Conservation (phyloP, 2,329 filamentous ascomycete genomes). For the Hypoxylon sp. region DNA sequence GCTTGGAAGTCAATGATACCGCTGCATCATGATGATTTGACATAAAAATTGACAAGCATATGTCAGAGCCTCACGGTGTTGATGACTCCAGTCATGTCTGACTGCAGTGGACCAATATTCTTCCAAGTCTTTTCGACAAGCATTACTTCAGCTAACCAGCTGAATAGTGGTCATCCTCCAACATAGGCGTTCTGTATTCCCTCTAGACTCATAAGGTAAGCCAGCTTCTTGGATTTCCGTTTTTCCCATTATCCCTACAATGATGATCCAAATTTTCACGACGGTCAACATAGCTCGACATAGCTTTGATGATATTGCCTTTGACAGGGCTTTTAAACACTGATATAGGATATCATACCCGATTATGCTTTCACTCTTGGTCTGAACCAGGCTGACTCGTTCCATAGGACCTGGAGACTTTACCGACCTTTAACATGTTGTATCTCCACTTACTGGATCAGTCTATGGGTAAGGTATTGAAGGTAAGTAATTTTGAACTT, state of each 20-base stretch:
- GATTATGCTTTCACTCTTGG: background rate
- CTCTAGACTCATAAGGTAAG: conserved; percentile 33
- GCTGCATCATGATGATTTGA: conserved; percentile 82
- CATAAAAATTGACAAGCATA: conserved; percentile 95
- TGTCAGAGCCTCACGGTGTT: conserved; percentile 82
- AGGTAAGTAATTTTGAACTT: background rate
- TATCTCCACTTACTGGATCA: background rate
- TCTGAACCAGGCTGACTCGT: conserved; percentile 32
- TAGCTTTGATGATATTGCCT: conserved; percentile 84
- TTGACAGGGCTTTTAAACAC: conserved; percentile 75
- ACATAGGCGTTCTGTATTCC: background rate
- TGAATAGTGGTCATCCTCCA: conserved; percentile 13
- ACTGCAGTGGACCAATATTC: conserved; percentile 52
- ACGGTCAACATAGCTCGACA: conserved; percentile 86
- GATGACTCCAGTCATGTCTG: conserved; percentile 66
- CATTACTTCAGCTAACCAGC: conserved; percentile 52
- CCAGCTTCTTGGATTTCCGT: conserved; percentile 32
- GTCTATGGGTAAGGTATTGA: background rate
- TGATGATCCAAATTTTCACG: conserved; percentile 85
- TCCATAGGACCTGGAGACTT: conserved; percentile 6
- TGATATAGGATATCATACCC: conserved; percentile 41
- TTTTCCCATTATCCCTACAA: conserved; percentile 55
- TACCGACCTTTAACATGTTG: background rate
- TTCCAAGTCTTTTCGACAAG: conserved; percentile 17
- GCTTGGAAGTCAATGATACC: conserved; percentile 25